Percentiles rank a stretch among this genome's conserved stretches.
These are phyloP conservation scores for Phaeosphaeriaceae sp. DNA, from an alignment of 2,329 filamentous ascomycete species.

Conservation along the genomic window DNA sequence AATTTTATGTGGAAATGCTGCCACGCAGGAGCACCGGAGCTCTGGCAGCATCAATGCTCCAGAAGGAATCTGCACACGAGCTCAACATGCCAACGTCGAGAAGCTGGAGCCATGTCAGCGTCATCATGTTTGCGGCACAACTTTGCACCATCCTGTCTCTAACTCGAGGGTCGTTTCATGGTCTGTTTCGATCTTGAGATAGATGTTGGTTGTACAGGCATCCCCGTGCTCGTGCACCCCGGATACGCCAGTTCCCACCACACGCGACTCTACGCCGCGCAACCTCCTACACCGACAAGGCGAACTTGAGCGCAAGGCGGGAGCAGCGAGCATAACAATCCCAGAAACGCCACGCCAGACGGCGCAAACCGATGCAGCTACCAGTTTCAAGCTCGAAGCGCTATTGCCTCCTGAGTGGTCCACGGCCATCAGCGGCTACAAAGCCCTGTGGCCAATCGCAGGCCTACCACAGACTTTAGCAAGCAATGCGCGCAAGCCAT, in stretches of 20 bases:
- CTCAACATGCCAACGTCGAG: background rate
- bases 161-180: conserved; percentile 8
- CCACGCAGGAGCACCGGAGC: background rate
- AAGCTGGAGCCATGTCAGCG: background rate
- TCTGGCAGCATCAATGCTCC: background rate
- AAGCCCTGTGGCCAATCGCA: conserved; percentile 22
- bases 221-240: background rate
- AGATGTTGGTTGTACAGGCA: conserved; percentile 3
- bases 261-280: conserved; percentile 2
- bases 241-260: background rate
- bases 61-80: background rate
- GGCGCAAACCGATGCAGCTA: conserved; percentile 13
- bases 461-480: conserved; percentile 8
- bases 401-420: conserved; percentile 40
- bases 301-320: conserved; percentile 3
- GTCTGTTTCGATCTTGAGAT: conserved; percentile 6
- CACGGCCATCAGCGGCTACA: conserved; percentile 34
- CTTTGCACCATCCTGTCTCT: conserved; percentile 1
- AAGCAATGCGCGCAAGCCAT: conserved; percentile 27
- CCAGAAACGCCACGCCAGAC: conserved; percentile 16
- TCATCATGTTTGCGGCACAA: background rate
- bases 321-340: conserved; percentile 5
- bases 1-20: background rate
- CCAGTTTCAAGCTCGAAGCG: conserved; percentile 38
- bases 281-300: conserved; percentile 9